Evolutionary conservation across 106 monocot genomes (phyloP).

Genomic region (Platanthera guangdongensis): DNA sequence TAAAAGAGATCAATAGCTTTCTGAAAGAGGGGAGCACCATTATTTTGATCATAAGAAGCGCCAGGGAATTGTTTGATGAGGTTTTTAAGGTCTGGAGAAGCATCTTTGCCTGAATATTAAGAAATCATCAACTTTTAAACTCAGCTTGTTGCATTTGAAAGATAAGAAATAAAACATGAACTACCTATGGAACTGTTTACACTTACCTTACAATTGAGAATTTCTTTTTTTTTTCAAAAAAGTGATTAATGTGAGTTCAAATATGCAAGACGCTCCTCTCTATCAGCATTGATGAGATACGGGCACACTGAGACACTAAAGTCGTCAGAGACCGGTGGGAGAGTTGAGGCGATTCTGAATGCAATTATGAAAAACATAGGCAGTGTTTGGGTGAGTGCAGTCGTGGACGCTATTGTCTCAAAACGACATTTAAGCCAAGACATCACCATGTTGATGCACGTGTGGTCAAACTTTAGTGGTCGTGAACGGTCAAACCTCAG

Average conservation of each 20-base stretch:
- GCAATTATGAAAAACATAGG: too few species aligned
- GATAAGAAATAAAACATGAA: background rate
- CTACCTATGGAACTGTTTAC: background rate
- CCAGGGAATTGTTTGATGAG: conserved; percentile 82
- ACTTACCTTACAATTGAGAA: background rate
- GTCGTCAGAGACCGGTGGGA: too few species aligned
- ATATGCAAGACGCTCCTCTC: background rate
- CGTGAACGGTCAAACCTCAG: too few species aligned
- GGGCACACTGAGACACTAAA: background rate
- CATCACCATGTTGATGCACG: too few species aligned
- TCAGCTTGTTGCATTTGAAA: background rate
- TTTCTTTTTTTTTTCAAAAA: background rate
- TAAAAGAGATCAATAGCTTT: background rate
- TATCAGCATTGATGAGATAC: background rate
- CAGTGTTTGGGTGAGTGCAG: too few species aligned
- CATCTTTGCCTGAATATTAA: conserved; percentile 44
- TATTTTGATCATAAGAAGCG: conserved; percentile 34
- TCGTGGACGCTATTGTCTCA: too few species aligned
- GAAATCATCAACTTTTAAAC: background rate
- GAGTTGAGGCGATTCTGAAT: too few species aligned
- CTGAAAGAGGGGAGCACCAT: conserved; percentile 21
- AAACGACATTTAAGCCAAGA: too few species aligned
- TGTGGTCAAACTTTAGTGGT: too few species aligned
- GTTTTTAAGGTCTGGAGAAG: conserved; percentile 69
- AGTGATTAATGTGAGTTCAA: background rate